phyloP scores from a whole-genome alignment of 2,329 filamentous ascomycete genomes.

The Ascochyta clinopodiicola region DNA sequence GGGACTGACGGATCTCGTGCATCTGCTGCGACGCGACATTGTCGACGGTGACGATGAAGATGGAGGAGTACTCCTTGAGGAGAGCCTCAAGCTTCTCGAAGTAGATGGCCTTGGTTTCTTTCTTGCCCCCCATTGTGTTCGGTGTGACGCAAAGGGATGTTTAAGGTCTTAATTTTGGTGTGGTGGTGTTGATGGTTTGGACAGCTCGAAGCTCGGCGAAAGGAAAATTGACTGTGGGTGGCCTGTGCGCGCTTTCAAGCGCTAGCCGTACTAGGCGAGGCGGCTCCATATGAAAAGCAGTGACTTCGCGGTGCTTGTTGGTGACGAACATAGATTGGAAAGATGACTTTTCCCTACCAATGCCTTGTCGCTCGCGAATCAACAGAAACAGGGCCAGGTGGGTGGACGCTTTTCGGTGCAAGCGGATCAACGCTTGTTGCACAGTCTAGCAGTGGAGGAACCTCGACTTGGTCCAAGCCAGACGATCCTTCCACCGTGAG shows the following conservation, averaged over 20 bases:
- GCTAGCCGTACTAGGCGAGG: conserved; percentile 23
- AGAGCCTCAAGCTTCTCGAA: conserved; percentile 99
- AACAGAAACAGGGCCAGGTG: conserved; percentile 13
- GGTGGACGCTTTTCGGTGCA: conserved; percentile 71
- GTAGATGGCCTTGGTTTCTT: conserved; percentile 92
- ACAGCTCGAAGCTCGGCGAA: conserved; percentile 18
- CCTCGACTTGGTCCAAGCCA: conserved; percentile 38
- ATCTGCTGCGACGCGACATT: conserved; percentile 99
- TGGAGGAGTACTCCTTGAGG: conserved; percentile 93
- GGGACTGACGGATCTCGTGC: conserved; percentile 97
- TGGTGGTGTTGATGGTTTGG: conserved; percentile 33
- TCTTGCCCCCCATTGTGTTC: conserved; percentile 99
- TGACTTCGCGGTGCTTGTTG: conserved; percentile 8
- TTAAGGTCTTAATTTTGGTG: conserved; percentile 74
- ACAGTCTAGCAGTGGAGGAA: conserved; percentile 39
- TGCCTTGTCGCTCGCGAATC: conserved; percentile 41
- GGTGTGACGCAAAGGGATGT: conserved; percentile 89
- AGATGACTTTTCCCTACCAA: conserved; percentile 50
- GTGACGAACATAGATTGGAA: conserved; percentile 2
- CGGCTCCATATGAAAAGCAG: conserved; percentile 15
- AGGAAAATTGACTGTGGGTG: conserved; percentile 38
- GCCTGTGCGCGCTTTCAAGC: conserved; percentile 22
- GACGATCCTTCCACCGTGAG: conserved; percentile 31
- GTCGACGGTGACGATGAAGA: conserved; percentile 92
- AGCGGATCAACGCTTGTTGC: conserved; percentile 73